Base-by-base conservation (phyloP, 352 stramenopile species). In the Globisporangium spiculum region DNA sequence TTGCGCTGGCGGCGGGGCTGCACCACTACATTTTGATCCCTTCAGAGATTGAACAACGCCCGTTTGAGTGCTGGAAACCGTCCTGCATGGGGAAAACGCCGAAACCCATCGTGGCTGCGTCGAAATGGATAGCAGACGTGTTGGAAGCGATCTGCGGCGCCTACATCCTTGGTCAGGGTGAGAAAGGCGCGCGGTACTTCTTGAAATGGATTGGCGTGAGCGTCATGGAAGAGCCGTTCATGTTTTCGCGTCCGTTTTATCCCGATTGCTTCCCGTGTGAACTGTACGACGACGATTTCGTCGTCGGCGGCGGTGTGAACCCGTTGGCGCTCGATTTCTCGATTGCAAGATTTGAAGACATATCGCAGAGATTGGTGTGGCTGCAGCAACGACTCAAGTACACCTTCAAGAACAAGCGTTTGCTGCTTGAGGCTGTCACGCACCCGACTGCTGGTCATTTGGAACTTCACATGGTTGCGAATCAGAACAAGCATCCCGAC, bases 81-180 rank as follows among this genome's bases (percentile, higher is more conserved):
- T 94, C 86, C n/a, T 96, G 86, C 44, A 93, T 94, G 85, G 88
- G 88, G 1, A 84, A 84, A 65, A 93, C 88, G 1, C 88, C 88
- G 14, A 80, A 93, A 55, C 68, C 78, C 3, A 74, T 94, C 8
- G 80, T 92, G 12, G 88, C 84, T 48, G 82, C 87, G 16, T 77
- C 85, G 9, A 96, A 96, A 57, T 96, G 88, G 88, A 86, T 96
- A 50, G 88, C 88, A 10, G 88, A 96, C 58, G 84, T 94, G 48
- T 68, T 96, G 7, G 88, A 96, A 65, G 85, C 88, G 5, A 89
- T 93, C 26, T 92, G 85, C 44, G 88, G 88, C 3, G 88, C 88
- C 6, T 96, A 93, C 52, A 66, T 96, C 20, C 73, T 92, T 22
- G 85, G 84, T 4, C 71, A 88, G 18, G 83, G 84, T 57, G 88